Base-by-base conservation (phyloP, 2,329 filamentous ascomycete genomes). In the Hypoxylon sp. region DNA sequence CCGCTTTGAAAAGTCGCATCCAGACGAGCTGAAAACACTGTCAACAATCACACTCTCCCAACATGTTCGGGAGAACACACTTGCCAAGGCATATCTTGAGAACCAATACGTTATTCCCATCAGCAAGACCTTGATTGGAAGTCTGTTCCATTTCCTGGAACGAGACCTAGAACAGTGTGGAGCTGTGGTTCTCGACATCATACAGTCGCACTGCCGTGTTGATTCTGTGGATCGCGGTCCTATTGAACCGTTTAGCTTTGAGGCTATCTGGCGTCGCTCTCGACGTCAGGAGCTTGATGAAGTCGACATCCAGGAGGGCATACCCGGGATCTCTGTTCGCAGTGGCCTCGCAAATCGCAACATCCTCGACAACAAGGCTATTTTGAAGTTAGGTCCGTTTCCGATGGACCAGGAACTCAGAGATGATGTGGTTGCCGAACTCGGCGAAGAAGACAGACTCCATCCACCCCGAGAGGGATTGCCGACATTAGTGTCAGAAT, bases 71-170 rank as follows among this genome's bases (percentile, higher is more conserved):
- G 90, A 93, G 65, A 97, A 96, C 76, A 79, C 87, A 1, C 87
- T 91, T n/a, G 91, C 92, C 6, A 93, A 92, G 78, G 83, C 96
- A 2, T 99, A 98, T 79, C 88, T 89, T 44, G 88, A 90, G 62
- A 95, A 94, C 83, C 96, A 93, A 79, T 99, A 98, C 78, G 89
- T 93, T 11, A 86, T 99, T 37, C 93, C 93, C 0, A 83, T 99
- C n/a, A 98, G 94, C 74, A 91, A 91, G 63, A 91, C 94, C 73
- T 91, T 94, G 0, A 94, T 92, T 64, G 91, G 90, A 63, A 92
- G 92, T 67, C 86, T 98, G 7, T 91, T 97, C 75, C 92, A 94
- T 73, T 97, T 95, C 74, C 84, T 99, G 0, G 94, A 98, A 79
- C 89, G 90, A n/a, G 94, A 97, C 70, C 88, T 91, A 13, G 92